phyloP scores from a whole-genome alignment of 257 asterid genomes.

The Nicotiana noctiflora region DNA sequence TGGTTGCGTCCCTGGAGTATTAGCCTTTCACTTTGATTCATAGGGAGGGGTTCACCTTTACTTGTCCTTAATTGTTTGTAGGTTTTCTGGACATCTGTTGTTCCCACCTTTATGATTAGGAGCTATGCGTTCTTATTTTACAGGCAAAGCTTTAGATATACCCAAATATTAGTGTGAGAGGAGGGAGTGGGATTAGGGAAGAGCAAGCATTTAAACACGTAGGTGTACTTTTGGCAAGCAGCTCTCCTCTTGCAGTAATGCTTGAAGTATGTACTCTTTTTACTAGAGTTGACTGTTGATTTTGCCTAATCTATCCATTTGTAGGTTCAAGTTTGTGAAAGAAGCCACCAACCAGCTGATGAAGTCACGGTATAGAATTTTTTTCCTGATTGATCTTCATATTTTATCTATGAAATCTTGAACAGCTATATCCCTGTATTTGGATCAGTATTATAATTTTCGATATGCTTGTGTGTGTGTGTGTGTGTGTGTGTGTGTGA shows the following conservation, averaged over 20 bases:
- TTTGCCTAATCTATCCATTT: background rate
- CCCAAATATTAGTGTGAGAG: background rate
- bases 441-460: background rate
- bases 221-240: background rate
- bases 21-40: background rate
- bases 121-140: background rate
- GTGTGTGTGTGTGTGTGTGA: background rate
- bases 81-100: background rate
- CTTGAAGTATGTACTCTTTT: background rate
- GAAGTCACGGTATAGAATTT: slow-evolving; percentile 56
- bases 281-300: background rate
- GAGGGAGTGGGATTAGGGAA: background rate
- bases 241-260: background rate
- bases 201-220: background rate
- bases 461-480: background rate
- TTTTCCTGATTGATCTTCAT: background rate
- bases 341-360: slow-evolving; percentile 92
- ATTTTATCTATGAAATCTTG: background rate
- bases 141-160: background rate
- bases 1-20: background rate
- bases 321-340: slow-evolving; percentile 90
- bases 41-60: background rate
- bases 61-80: background rate
- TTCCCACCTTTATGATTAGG: background rate
- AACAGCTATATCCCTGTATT: background rate